Base-by-base conservation (phyloP, 106 monocot species). In the Narthecium ossifragum region DNA sequence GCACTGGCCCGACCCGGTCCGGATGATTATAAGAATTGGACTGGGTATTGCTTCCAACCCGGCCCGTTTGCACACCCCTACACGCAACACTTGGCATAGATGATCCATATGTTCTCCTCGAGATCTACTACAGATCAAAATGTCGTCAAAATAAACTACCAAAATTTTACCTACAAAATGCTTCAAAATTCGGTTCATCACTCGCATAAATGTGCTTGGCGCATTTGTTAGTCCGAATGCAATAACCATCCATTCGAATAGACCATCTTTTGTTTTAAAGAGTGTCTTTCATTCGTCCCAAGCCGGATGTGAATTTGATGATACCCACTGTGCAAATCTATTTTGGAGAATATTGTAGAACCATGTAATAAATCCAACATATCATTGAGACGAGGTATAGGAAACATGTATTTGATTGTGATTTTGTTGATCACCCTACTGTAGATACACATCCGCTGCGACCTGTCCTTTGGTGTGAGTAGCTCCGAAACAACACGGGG, bases 171-270 rank as follows among this genome's bases (percentile, higher is more conserved):
- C 55, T 2, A 29, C 34, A 17, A 34, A 56, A 8, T 15, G 3
- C 22, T 29, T 56, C n/a, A 32, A 5, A 1, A 56, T n/a, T 56
- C 34, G 33, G 5, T 24, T 56, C 55, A 34, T 34, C 5, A 56
- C 5, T 2, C 33, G 3, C 55, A 56, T 56, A 18, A 54, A 54
- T 15, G 31, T 54, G 31, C 53, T 31, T 2, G 53, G 53, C 15
- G 14, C 29, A 21, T 54, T 54, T 27, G 53, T 30, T 5, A 54
- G 53, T 13, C 31, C 31, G 18, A 54, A 54, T 15, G 53, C 7
- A 27, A 54, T 54, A 5, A 54, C 53, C 53, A 54, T 13, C 53
- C 53, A 54, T 24, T 51, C 25, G 3, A 17, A 54, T 2, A 54
- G 15, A 31, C 27, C 29, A 3, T 54, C 31, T 30, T 31, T 30